Evolutionary conservation across 305 asterid species (phyloP).

Genomic region (Salvia sclarea): DNA sequence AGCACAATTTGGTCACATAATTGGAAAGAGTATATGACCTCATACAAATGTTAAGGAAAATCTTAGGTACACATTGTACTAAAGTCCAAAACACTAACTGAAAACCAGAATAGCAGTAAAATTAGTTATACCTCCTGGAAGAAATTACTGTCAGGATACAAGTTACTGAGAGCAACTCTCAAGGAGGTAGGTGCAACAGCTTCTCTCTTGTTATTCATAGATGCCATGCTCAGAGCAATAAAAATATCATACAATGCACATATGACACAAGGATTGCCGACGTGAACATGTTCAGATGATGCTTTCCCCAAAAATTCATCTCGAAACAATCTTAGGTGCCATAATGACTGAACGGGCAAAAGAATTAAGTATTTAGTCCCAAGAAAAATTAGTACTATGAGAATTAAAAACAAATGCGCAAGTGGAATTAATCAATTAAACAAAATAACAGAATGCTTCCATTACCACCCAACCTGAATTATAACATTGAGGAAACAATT

Average conservation of each 20-base stretch:
- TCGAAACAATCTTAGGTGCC: conserved; percentile 84
- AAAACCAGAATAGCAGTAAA: conserved; percentile 19
- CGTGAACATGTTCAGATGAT: conserved; percentile 73
- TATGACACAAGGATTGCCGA: conserved; percentile 91
- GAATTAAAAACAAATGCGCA: conserved; percentile 20
- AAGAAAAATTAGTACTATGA: conserved; percentile 18
- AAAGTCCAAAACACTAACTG: conserved; percentile 1
- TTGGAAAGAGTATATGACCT: conserved; percentile 9
- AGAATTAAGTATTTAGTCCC: neutral
- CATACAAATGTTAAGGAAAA: neutral
- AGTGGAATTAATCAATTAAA: conserved; percentile 18
- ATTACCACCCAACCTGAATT: conserved; percentile 87
- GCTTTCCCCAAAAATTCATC: conserved; percentile 80
- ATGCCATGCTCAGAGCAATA: conserved; percentile 63
- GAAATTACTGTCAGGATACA: conserved; percentile 85
- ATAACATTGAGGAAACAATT: conserved; percentile 95
- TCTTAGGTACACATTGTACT: neutral
- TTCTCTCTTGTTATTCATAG: conserved; percentile 56
- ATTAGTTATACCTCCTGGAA: conserved; percentile 74
- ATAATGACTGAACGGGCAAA: conserved; percentile 68
- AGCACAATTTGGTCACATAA: conserved; percentile 16
- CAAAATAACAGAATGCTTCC: conserved; percentile 18
- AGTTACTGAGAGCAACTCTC: conserved; percentile 86
- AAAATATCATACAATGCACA: conserved; percentile 86
- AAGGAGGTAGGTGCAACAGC: conserved; percentile 89